phyloP scores from a whole-genome alignment of 345 rosid species.

The Geranium rotundifolium region DNA sequence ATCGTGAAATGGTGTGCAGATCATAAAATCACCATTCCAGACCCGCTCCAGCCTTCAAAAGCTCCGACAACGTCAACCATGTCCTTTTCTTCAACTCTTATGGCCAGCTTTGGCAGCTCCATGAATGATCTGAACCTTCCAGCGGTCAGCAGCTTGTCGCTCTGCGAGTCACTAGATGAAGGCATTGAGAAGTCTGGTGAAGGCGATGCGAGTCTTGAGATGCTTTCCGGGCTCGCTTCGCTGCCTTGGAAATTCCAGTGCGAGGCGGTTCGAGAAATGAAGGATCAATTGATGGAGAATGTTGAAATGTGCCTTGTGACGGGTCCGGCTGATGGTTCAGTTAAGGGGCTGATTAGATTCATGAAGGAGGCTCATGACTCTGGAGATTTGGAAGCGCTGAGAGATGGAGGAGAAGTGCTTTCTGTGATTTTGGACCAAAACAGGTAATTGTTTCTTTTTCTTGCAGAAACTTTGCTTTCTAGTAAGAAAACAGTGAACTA shows the following conservation, averaged over 20 bases:
- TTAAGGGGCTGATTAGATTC: slow-evolving; percentile 21
- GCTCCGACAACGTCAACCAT: not conserved
- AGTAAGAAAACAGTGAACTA: not conserved
- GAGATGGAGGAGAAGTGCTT: slow-evolving; percentile 25
- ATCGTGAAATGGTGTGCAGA: slow-evolving; percentile 10
- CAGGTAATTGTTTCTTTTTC: slow-evolving; percentile 18
- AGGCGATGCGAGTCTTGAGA: slow-evolving; percentile 5
- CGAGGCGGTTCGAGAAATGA: slow-evolving; percentile 20
- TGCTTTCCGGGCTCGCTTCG: slow-evolving; percentile 12
- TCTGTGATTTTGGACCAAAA: slow-evolving; percentile 16
- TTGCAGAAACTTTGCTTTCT: not conserved
- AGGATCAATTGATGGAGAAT: slow-evolving; percentile 10
- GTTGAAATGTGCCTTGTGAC: slow-evolving; percentile 1
- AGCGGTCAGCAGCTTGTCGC: slow-evolving; percentile 13
- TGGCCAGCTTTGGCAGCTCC: slow-evolving; percentile 32
- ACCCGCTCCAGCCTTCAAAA: slow-evolving; percentile 6
- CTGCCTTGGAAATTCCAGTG: slow-evolving; percentile 26
- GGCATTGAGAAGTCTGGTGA: not conserved
- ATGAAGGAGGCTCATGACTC: slow-evolving; percentile 19
- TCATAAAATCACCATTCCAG: slow-evolving; percentile 16
- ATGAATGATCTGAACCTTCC: slow-evolving; percentile 16
- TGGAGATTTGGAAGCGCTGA: slow-evolving; percentile 19
- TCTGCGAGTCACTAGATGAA: slow-evolving; percentile 6
- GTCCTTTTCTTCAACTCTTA: slow-evolving; percentile 10
- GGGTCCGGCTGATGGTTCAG: slow-evolving; percentile 6